Base-by-base conservation (phyloP, 2,329 filamentous ascomycete genomes). In the Fusarium camptoceras region DNA sequence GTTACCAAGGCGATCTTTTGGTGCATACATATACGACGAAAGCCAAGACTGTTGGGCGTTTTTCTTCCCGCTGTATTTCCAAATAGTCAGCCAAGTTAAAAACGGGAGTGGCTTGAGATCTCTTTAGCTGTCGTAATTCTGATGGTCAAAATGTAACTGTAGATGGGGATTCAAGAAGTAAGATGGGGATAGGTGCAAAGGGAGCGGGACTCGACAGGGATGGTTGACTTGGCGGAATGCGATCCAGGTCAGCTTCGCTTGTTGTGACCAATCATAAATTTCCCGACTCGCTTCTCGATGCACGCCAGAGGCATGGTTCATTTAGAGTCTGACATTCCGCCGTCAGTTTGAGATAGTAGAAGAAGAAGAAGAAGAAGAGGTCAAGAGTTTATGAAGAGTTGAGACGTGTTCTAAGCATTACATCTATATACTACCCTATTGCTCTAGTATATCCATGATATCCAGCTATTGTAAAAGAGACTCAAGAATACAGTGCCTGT, bases 251-350 rank as follows among this genome's bases (percentile, higher is more conserved):
- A 58, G 55, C 57, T 73, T 77, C 76, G 76, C 75, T 76, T 77
- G 62, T 42, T 47, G 46, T 48, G 44, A 9, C 74, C 76, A 77
- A 77, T 77, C 64, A 77, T 59, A 73, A 74, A 74, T 68, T 74
- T 66, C 63, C 70, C 73, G 73, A 65, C 74, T 76, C 76, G 75
- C 75, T 76, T 76, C 65, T 71, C 59, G 64, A 74, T 74, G 73
- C 72, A 75, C 57, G 64, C 73, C 59, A 70, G 57, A 66, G 67
- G 63, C 55, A 60, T 60, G 44, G 49, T 51, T 53, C 31, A 60
- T 60, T 63, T 55, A 54, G 63, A 66, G 57, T 46, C 60, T 70
- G 51, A 39, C 51, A 63, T 72, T 69, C 66, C 66, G 66, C 66
- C 54, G 20, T 42, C 31, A 25, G 41, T 41, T 16, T 43, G 31